These are phyloP conservation scores for Pulveroboletus ravenelii DNA, from an alignment of 768 basidiomycete species.

Conservation along the genomic window DNA sequence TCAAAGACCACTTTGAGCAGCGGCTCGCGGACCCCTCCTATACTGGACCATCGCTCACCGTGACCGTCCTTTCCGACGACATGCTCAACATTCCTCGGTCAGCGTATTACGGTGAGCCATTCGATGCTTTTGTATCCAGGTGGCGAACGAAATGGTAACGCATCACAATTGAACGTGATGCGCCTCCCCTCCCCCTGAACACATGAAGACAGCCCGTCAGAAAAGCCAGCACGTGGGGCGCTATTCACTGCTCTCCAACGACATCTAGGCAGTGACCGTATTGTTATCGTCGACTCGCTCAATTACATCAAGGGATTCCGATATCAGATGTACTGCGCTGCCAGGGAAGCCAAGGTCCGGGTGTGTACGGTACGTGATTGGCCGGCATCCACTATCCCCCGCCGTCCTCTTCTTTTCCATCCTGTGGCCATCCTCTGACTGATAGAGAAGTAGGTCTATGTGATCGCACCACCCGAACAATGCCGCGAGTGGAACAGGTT, in stretches of 20 bases:
- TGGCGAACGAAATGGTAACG: not conserved
- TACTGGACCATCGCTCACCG: slow-evolving; percentile 44
- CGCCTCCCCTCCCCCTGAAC: not conserved
- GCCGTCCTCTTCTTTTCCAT: not conserved
- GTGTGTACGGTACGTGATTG: slow-evolving; percentile 71
- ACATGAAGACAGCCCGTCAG: slow-evolving; percentile 61
- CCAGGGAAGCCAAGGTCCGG: slow-evolving; percentile 78
- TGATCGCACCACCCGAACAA: slow-evolving; percentile 67
- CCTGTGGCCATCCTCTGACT: not conserved
- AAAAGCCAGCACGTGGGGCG: slow-evolving; percentile 84
- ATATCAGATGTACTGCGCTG: slow-evolving; percentile 97
- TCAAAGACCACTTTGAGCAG: slow-evolving; percentile 52
- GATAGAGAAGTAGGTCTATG: slow-evolving; percentile 53
- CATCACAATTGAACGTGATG: not conserved
- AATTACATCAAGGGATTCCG: slow-evolving; percentile 99
- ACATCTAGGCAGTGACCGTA: slow-evolving; percentile 61
- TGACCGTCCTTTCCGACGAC: slow-evolving; percentile 68
- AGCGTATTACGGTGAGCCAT: slow-evolving; percentile 66
- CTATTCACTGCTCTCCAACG: slow-evolving; percentile 83
- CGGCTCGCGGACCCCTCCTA: slow-evolving; percentile 48
- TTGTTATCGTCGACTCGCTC: slow-evolving; percentile 84
- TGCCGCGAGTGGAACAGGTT: slow-evolving; percentile 73
- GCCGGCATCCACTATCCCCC: not conserved
- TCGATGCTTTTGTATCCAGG: not conserved
- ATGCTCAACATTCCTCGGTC: slow-evolving; percentile 55